Conservation (phyloP, 2,329 filamentous ascomycete genomes). For the Westerdykella sp. region DNA sequence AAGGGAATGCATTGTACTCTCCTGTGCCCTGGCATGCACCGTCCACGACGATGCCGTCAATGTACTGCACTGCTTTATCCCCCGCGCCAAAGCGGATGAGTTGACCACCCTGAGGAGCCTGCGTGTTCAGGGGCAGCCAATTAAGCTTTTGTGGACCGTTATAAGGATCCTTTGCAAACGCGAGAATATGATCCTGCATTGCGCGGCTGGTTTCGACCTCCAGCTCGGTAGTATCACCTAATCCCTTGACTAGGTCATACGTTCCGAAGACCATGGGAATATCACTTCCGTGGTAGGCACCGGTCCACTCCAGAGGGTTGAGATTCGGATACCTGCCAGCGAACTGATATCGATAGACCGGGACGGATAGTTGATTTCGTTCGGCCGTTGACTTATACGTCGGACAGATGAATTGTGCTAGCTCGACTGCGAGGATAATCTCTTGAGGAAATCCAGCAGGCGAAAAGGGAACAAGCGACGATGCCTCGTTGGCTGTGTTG, state of each 20-base stretch:
- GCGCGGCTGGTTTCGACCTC: conserved; percentile 24
- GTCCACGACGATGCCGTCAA: conserved; percentile 16
- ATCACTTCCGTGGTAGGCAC: conserved; percentile 19
- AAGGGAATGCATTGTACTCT: conserved; percentile 5
- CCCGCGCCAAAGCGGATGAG: conserved; percentile 21
- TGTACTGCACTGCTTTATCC: conserved; percentile 14
- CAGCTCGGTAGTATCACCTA: conserved; percentile 10
- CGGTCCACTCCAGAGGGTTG: conserved; percentile 15
- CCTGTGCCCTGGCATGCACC: conserved; percentile 9
- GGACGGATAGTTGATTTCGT: conserved; percentile 11
- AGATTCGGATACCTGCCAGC: conserved; percentile 17
- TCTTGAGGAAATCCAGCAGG: conserved; percentile 4
- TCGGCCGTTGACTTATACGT: conserved; percentile 7
- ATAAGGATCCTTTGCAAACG: conserved; percentile 26
- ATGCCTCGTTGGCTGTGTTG: conserved; percentile 10
- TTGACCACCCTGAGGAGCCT: conserved; percentile 9
- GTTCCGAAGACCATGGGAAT: conserved; percentile 24
- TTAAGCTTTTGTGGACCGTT: conserved; percentile 5
- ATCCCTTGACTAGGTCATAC: conserved; percentile 8
- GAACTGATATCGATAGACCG: conserved; percentile 15
- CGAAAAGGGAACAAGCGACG: conserved; percentile 8
- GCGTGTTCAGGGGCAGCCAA: conserved; percentile 2
- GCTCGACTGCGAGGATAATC: neutral
- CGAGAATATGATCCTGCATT: conserved; percentile 29
- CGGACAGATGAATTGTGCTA: conserved; percentile 8